These are phyloP conservation scores for Sistotremastrum niveocremeum DNA, from an alignment of 768 basidiomycete genomes.

Conservation along the genomic window DNA sequence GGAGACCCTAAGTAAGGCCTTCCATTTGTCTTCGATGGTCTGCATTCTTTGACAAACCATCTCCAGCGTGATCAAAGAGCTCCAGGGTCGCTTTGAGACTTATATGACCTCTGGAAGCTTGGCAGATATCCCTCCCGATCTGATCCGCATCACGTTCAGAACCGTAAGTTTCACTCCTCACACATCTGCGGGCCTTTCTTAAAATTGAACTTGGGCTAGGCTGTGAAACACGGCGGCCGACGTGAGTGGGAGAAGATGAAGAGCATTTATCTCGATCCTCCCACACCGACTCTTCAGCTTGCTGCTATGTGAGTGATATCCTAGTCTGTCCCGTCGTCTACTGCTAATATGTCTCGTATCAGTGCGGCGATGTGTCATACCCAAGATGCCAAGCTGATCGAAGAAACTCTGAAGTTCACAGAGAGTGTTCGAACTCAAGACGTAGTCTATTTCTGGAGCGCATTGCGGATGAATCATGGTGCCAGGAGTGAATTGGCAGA, in stretches of 20 bases:
- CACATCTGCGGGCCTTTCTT: constrained; percentile 2
- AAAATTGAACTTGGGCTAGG: constrained; percentile 23
- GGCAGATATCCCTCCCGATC: constrained; percentile 67
- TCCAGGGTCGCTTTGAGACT: constrained; percentile 54
- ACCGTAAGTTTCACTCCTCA: constrained; percentile 27
- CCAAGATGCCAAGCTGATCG: constrained; percentile 39
- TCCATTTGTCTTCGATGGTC: not conserved
- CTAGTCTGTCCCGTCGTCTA: not conserved
- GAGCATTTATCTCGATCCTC: constrained; percentile 54
- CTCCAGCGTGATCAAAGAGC: constrained; percentile 57
- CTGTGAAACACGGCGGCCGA: constrained; percentile 59
- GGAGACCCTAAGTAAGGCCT: constrained; percentile 22
- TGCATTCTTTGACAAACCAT: not conserved
- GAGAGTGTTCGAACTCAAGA: constrained; percentile 44
- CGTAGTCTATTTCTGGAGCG: constrained; percentile 47
- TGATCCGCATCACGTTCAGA: constrained; percentile 43
- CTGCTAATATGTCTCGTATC: constrained; percentile 1
- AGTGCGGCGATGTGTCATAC: constrained; percentile 57
- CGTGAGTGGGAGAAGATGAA: constrained; percentile 64
- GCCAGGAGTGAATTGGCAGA: constrained; percentile 39
- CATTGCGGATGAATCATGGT: constrained; percentile 40
- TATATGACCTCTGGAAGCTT: constrained; percentile 64
- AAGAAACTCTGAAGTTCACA: constrained; percentile 52
- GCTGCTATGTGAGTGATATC: constrained; percentile 45
- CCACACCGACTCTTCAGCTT: constrained; percentile 59